Evolutionary conservation across 768 basidiomycete species (phyloP).

Genomic region (Amanita muscaria): DNA sequence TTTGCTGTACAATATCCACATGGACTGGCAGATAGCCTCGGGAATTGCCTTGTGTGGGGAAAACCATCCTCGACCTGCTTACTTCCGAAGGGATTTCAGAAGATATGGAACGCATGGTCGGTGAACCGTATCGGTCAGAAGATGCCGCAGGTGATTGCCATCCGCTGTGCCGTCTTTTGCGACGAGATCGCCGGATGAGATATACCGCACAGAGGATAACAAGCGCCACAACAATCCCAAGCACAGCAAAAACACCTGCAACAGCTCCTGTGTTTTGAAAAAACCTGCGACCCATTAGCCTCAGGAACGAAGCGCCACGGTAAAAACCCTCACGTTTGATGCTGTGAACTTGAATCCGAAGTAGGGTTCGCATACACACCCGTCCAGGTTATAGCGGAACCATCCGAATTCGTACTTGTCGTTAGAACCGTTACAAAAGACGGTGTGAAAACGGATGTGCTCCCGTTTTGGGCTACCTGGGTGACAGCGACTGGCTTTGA

Average conservation of each 20-base stretch:
- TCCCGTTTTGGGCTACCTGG: slow-evolving; percentile 22
- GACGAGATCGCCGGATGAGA: slow-evolving; percentile 33
- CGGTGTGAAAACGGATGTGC: slow-evolving; percentile 24
- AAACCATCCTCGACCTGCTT: neutral
- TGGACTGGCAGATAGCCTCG: too few species aligned
- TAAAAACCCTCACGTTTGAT: slow-evolving; percentile 9
- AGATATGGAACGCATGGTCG: too few species aligned
- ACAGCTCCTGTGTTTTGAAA: slow-evolving; percentile 61
- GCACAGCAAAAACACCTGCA: slow-evolving; percentile 63
- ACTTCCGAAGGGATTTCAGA: neutral
- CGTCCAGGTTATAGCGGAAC: slow-evolving; percentile 38
- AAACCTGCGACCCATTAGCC: slow-evolving; percentile 31
- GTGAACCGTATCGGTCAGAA: slow-evolving; percentile 8
- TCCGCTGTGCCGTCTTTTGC: slow-evolving; percentile 25
- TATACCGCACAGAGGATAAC: slow-evolving; percentile 37
- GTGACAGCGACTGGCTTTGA: slow-evolving; percentile 34
- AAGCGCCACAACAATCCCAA: slow-evolving; percentile 47
- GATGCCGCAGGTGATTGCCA: slow-evolving; percentile 30
- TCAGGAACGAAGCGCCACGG: too few species aligned
- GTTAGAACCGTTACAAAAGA: slow-evolving; percentile 37
- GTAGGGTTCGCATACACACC: slow-evolving; percentile 44
- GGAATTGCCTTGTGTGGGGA: too few species aligned
- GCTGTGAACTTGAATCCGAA: slow-evolving; percentile 12
- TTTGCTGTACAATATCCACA: too few species aligned
- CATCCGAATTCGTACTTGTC: slow-evolving; percentile 37